phyloP scores from a whole-genome alignment of 2,329 filamentous ascomycete genomes.

The Fusarium paranaense region DNA sequence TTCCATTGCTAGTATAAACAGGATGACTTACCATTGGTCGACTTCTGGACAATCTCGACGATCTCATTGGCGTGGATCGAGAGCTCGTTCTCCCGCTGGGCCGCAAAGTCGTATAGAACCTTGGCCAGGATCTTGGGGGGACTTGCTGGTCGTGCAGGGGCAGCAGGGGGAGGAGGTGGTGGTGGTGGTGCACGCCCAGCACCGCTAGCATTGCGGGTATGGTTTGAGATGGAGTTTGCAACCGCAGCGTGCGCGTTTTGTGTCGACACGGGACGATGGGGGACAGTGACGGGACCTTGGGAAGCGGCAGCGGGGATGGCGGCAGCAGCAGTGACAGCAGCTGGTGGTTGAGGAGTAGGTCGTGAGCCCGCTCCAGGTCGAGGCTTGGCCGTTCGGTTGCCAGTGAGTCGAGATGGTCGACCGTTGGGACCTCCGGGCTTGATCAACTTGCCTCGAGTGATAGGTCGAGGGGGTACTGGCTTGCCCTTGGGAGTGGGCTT shows the following conservation, averaged over 20 bases:
- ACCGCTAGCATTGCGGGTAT: slow-evolving; percentile 66
- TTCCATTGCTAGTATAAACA: neutral
- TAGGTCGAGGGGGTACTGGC: slow-evolving; percentile 86
- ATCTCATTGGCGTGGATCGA: slow-evolving; percentile 83
- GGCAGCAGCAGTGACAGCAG: slow-evolving; percentile 44
- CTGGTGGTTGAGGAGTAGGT: slow-evolving; percentile 50
- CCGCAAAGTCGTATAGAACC: slow-evolving; percentile 91
- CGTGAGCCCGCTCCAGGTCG: slow-evolving; percentile 53
- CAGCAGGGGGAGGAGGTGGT: slow-evolving; percentile 71
- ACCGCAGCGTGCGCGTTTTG: slow-evolving; percentile 24
- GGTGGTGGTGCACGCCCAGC: slow-evolving; percentile 69
- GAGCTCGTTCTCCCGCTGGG: slow-evolving; percentile 87
- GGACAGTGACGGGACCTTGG: slow-evolving; percentile 32
- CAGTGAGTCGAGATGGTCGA: slow-evolving; percentile 77
- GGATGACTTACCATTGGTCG: slow-evolving; percentile 82
- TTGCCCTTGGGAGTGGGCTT: slow-evolving; percentile 89
- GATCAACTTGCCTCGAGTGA: slow-evolving; percentile 93
- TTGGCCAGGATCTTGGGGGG: slow-evolving; percentile 82
- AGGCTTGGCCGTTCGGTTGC: slow-evolving; percentile 58
- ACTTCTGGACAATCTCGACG: slow-evolving; percentile 92
- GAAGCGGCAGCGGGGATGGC: slow-evolving; percentile 40
- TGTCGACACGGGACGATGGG: slow-evolving; percentile 13
- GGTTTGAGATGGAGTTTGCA: slow-evolving; percentile 55
- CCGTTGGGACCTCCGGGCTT: slow-evolving; percentile 89
- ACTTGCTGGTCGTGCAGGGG: slow-evolving; percentile 61